Evolutionary conservation across 2,329 filamentous ascomycete genomes (phyloP).

Genomic region (Magnaporthales sp.): DNA sequence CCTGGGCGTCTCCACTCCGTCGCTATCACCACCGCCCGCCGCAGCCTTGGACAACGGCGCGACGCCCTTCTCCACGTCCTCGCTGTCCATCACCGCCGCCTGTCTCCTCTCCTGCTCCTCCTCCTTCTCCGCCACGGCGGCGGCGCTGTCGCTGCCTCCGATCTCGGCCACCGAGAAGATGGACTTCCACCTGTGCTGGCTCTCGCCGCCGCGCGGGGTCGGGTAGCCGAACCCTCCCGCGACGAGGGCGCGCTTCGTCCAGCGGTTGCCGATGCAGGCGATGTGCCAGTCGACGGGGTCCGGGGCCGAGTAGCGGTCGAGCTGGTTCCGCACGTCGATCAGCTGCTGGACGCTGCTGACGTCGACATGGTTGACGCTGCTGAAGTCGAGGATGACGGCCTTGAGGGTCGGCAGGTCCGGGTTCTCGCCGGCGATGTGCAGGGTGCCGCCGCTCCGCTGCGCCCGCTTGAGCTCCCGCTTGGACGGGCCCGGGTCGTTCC

Average conservation of each 20-base stretch:
- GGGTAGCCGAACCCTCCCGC: constrained; percentile 54
- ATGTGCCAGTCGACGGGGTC: constrained; percentile 44
- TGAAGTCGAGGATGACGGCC: constrained; percentile 50
- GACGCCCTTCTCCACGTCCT: constrained; percentile 1
- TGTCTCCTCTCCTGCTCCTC: constrained; percentile 42
- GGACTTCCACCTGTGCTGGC: constrained; percentile 72
- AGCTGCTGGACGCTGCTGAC: constrained; percentile 49
- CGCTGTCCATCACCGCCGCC: constrained; percentile 7
- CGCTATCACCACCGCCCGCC: no score
- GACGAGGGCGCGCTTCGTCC: constrained; percentile 47
- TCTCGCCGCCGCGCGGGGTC: constrained; percentile 40
- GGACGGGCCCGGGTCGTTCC: constrained; percentile 84
- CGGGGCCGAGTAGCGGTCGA: constrained; percentile 43
- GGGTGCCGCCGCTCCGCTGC: constrained; percentile 12
- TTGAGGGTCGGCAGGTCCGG: constrained; percentile 22
- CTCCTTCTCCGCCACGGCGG: constrained; percentile 55
- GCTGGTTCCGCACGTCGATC: constrained; percentile 43
- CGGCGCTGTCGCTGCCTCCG: constrained; percentile 59
- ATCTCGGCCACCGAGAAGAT: constrained; percentile 91
- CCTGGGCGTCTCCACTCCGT: not conserved
- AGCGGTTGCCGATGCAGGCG: constrained; percentile 44
- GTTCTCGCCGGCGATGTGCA: constrained; percentile 12
- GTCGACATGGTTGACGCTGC: constrained; percentile 47
- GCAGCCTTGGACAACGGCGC: not conserved
- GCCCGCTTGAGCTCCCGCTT: constrained; percentile 26